A percentile compares a stretch with the other conserved stretches of the same genome.
These are phyloP conservation scores for Kodamaea sagamina DNA, from an alignment of 805 yeast species.

Conservation along the genomic window DNA sequence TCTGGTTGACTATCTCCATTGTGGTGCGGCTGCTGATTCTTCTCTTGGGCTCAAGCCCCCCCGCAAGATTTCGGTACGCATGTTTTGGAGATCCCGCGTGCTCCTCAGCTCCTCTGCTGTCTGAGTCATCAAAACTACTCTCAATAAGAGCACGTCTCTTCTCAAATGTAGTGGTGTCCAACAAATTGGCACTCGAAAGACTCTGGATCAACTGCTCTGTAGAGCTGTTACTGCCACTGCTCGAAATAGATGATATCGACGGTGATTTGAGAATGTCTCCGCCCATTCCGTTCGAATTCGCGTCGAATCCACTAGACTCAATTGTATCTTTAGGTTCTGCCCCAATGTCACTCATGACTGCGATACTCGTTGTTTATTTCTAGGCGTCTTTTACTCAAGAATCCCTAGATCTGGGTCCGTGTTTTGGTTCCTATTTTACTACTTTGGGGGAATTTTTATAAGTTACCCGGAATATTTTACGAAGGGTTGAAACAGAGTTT, in stretches of 20 bases:
- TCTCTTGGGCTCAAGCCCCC: constrained; percentile 1
- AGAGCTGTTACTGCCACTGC: constrained; percentile 24
- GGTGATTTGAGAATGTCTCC: constrained; percentile 13
- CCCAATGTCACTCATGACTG: neutral
- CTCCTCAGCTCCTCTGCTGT: neutral
- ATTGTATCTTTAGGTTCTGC: neutral
- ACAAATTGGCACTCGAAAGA: constrained; percentile 19
- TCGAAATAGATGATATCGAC: constrained; percentile 27
- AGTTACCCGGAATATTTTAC: constrained; percentile 4
- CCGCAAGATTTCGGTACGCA: constrained; percentile 2
- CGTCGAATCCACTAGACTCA: neutral
- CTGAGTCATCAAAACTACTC: neutral
- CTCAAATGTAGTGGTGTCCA: neutral
- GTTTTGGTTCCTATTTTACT: constrained; percentile 2
- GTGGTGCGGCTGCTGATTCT: constrained; percentile 2
- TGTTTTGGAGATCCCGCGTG: neutral
- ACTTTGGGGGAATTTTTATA: neutral
- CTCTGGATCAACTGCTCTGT: constrained; percentile 26
- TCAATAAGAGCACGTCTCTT: neutral
- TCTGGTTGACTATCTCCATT: constrained; percentile 8
- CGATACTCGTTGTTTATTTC: neutral
- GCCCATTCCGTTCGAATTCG: neutral
- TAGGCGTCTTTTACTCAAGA: too few species aligned
- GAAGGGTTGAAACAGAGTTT: neutral
- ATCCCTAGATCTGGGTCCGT: neutral